Base-by-base conservation (phyloP, 2,329 filamentous ascomycete species). In the Stromatinia cepivora region DNA sequence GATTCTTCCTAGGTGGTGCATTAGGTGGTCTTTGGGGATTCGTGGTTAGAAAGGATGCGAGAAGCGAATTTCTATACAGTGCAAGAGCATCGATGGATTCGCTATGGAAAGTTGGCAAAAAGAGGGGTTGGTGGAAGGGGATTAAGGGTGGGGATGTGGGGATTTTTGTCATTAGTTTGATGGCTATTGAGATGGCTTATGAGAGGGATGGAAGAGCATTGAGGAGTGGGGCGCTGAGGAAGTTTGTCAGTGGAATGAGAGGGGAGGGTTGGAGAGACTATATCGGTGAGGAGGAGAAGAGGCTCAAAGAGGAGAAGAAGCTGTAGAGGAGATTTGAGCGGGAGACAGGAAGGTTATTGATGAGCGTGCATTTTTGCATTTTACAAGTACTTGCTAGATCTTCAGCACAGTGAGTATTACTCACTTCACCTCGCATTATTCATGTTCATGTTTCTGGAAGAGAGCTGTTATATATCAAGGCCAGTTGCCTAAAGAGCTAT, bases 91-190 rank as follows among this genome's bases (percentile, higher is more conserved):
- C 90, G 70, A 83, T 97, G 42, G 92, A 97, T 78, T 92, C 88
- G 50, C 80, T 93, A 58, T 98, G 93, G 92, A 97, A 97, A 82
- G 92, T 97, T 0, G 93, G 94, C n/a, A 87, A 91, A 68, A 98
- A 98, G 87, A 84, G 90, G 46, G 87, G 92, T 1, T 93, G 93
- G 88, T 97, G 94, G 93, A 88, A 86, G 73, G 92, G 92, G 15
- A 85, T 95, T 78, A 87, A 86, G 75, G 91, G 92, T 50, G 93
- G 93, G 0, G 94, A 98, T 80, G 87, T 97, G 7, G 87, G 90
- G 82, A 82, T 98, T 4, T 94, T 98, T 77, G 90, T 94, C 22
- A 80, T 88, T 25, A 91, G 92, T 61, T 83, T 97, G 80, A 92
- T 92, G 75, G 80, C 94, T 25, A 88, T 94, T 25, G 92, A 93